Evolutionary conservation across 768 basidiomycete genomes (phyloP), one percentile per base, ranked within the genome.

Genomic region (Lactarius quietus): DNA sequence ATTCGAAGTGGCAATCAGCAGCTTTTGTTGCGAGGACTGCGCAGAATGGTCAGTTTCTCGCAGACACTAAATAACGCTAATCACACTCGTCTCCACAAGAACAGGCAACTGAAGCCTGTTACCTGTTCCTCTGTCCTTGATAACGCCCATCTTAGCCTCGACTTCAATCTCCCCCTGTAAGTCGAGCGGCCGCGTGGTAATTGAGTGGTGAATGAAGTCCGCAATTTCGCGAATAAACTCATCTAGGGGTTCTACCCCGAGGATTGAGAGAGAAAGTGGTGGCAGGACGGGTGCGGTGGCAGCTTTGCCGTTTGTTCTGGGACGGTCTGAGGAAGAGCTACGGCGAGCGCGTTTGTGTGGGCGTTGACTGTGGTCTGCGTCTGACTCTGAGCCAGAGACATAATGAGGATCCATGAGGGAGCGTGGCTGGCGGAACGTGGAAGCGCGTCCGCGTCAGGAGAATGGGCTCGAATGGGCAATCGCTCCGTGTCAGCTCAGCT

Each of bases 181-280:
- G 68, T 85, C 81, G 23, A 65, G 62, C 0, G 85, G 83, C 28
- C 83, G 82, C 6, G 79, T 85, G 61, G 73, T 71, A 70, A 92
- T 85, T 79, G 82, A 86, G 72, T 88, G 86, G 76, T 86, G 86
- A 43, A 95, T 79, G 76, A 93, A 97, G 77, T 96, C 92, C 41
- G 92, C 94, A 62, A 97, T 83, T 73, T 93, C 91, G 73, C 86
- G 86, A 74, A 94, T 93, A 73, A 97, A 95, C 73, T 96, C 95
- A 75, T 97, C 95, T 35, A 93, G 78, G 2, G 94, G 94, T 73
- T 95, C 94, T 57, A 93, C 87, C 60, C 90, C 90, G 33, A 97
- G 84, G 68, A 95, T 92, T 18, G 89, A 92, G 48, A 88, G 79
- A 1, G 89, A 89, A 45, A 91, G 83, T 4, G 87, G 88, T 5